Conservation (phyloP, 1,139 yeast species). For the Pneumocystis sp. region DNA sequence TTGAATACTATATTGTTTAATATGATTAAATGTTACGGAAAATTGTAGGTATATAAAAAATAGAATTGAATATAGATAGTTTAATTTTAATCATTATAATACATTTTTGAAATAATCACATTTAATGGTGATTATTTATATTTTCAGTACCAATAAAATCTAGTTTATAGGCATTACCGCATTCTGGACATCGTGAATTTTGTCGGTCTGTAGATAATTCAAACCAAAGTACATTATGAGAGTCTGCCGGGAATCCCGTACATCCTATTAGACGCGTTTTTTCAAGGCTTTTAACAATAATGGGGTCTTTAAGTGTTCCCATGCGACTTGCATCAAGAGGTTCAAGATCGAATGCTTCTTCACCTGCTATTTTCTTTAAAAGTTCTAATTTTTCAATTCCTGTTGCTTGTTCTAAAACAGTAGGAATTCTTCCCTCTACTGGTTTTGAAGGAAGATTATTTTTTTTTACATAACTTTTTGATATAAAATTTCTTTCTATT, state of each 20-base stretch:
- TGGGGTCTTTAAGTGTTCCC: constrained; percentile 83
- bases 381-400: constrained; percentile 96
- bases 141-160: constrained; percentile 53
- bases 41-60: not conserved
- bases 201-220: constrained; percentile 61
- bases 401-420: constrained; percentile 91
- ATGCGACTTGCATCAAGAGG: constrained; percentile 76
- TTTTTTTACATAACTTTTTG: not conserved
- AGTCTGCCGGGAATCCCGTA: constrained; percentile 89
- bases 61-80: not conserved
- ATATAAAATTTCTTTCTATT: not conserved
- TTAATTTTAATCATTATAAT: not conserved
- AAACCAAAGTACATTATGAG: constrained; percentile 74
- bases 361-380: constrained; percentile 89
- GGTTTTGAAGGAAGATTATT: not conserved
- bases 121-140: not conserved
- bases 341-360: constrained; percentile 83
- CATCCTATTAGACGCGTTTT: constrained; percentile 95
- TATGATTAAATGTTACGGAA: not conserved
- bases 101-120: not conserved
- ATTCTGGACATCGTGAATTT: constrained; percentile 96
- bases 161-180: constrained; percentile 87
- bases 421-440: constrained; percentile 56
- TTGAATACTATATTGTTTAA: not conserved
- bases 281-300: constrained; percentile 76